These are phyloP conservation scores for Austroboletus eburneus DNA, from an alignment of 768 basidiomycete genomes.

Conservation along the genomic window DNA sequence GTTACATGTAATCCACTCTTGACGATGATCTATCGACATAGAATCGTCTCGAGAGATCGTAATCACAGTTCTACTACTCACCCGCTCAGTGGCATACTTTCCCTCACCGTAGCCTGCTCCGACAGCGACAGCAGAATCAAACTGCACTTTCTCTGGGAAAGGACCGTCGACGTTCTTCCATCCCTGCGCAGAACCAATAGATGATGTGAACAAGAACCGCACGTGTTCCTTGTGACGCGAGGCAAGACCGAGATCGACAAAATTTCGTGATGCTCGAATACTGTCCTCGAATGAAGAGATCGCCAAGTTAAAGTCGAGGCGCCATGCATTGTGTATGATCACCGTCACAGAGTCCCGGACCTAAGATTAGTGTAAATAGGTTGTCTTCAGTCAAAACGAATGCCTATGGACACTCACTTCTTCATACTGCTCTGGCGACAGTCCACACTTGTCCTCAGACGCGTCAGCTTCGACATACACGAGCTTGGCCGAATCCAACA, in stretches of 20 bases:
- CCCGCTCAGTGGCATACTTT: constrained; percentile 37
- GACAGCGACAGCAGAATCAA: constrained; percentile 23
- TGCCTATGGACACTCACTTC: constrained; percentile 19
- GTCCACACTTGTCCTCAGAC: constrained; percentile 27
- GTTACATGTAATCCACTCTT: constrained; percentile 24
- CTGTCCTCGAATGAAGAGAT: constrained; percentile 36
- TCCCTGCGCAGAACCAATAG: constrained; percentile 16
- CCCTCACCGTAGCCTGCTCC: constrained; percentile 35
- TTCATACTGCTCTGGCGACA: constrained; percentile 22
- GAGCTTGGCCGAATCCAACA: constrained; percentile 33
- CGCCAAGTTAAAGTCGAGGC: constrained; percentile 39
- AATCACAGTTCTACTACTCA: constrained; percentile 11
- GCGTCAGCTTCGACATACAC: constrained; percentile 37
- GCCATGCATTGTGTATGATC: constrained; percentile 24
- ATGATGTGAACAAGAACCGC: constrained; percentile 27
- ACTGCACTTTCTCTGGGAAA: constrained; percentile 36
- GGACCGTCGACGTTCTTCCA: constrained; percentile 26
- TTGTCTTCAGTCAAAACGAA: neutral
- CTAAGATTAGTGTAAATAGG: neutral
- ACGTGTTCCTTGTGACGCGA: constrained; percentile 14
- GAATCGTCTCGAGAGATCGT: too few relatives aligned
- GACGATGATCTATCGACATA: constrained; percentile 18
- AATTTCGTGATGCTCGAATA: constrained; percentile 30
- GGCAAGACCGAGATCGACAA: constrained; percentile 33
- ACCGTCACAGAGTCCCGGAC: constrained; percentile 24